These are phyloP conservation scores for Schizosaccharomyces cryophilus DNA, from an alignment of 805 yeast genomes.

Conservation along the genomic window DNA sequence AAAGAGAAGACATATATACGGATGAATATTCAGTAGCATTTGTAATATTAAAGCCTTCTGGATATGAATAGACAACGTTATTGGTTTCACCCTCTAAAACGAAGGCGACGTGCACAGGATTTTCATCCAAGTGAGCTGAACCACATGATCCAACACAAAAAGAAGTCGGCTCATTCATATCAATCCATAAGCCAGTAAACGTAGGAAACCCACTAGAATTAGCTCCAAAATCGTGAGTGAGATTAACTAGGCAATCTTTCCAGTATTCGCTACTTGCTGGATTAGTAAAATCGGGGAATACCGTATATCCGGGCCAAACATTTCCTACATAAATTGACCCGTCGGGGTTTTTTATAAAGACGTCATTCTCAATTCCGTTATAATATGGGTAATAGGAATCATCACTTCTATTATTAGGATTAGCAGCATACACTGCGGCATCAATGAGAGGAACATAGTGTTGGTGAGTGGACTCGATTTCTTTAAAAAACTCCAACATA, in stretches of 20 bases:
- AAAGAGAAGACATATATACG: neutral
- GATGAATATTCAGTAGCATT: slow-evolving; percentile 7
- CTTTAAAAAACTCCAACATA: slow-evolving; percentile 30
- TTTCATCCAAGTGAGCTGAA: neutral
- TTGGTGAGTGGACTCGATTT: slow-evolving; percentile 31
- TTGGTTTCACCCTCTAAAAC: neutral
- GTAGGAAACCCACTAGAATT: slow-evolving; percentile 5
- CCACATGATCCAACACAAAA: slow-evolving; percentile 17
- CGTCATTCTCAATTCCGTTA: slow-evolving; percentile 3
- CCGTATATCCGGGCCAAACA: slow-evolving; percentile 16
- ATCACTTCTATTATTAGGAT: slow-evolving; percentile 3
- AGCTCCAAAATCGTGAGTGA: slow-evolving; percentile 5
- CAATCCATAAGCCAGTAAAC: slow-evolving; percentile 32
- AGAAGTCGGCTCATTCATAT: slow-evolving; percentile 32
- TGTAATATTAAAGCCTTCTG: slow-evolving; percentile 1
- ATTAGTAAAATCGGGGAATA: slow-evolving; percentile 14
- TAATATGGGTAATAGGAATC: slow-evolving; percentile 1
- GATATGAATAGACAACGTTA: neutral
- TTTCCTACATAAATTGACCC: slow-evolving; percentile 14
- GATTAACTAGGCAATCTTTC: slow-evolving; percentile 10
- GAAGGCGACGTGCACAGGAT: neutral
- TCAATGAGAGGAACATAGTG: slow-evolving; percentile 5
- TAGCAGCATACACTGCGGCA: slow-evolving; percentile 4
- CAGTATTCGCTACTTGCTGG: slow-evolving; percentile 9
- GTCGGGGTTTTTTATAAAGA: slow-evolving; percentile 6